Evolutionary conservation across 1,139 yeast species (phyloP), one percentile per base, ranked within the genome.

Genomic region (Saccharomyces hybrid): DNA sequence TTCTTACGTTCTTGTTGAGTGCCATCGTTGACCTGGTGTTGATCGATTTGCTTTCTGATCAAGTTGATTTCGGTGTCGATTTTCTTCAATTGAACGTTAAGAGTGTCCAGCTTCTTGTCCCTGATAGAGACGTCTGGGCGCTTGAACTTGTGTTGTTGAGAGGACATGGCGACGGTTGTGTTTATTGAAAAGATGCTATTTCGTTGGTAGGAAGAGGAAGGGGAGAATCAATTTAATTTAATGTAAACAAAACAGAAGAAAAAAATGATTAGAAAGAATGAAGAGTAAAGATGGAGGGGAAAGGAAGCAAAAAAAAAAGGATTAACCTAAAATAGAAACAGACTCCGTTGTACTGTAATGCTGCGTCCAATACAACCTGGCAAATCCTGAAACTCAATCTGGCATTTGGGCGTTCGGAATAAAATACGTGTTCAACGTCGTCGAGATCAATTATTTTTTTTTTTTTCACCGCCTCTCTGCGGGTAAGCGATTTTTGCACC

Each of bases 51-150:
- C 63, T 69, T 57, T 59, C 68, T 67, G 61, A 71, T 61, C 57
- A 68, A 49, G 49, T 61, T 53, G 58, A 65, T 58, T 59, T 70
- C 63, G 74, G 60, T 72, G 69, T 88, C 93, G 71, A 87, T 79
- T 66, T 79, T 81, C 68, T 85, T 83, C 72, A 91, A 81, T 67
- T 86, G 88, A 50, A 79, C 79, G 64, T 83, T 82, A 64, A 88
- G 76, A 53, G 75, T 77, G 50, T 78, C 81, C 61, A 88, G 70
- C 64, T 81, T 79, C 60, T 78, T 79, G 70, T 86, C 87, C 63
- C 81, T 70, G 51, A 63, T 67, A 47, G 70, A 74, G 69, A 81
- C 83, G 70, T 90, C 95, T 58, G 96, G 95, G 70, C 86, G 83
- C 72, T 85, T 85, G 72, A 84, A 20, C 47, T 49, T 34, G 7